Base-by-base conservation (phyloP, 2,329 filamentous ascomycete genomes). In the Trichoderma arundinaceum region DNA sequence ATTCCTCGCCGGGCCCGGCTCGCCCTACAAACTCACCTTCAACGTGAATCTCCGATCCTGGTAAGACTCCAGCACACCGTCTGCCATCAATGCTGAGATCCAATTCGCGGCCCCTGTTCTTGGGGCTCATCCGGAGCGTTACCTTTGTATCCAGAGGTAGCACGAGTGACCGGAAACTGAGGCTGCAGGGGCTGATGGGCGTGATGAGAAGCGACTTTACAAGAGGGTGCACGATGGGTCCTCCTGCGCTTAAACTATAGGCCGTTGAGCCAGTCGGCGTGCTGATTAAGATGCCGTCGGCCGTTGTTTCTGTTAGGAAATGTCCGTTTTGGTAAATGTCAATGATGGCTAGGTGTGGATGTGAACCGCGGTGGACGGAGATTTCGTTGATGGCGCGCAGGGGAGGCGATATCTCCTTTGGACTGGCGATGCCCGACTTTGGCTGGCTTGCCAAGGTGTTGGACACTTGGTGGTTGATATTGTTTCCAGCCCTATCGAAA, bases 201-300 rank as follows among this genome's bases (percentile, higher is more conserved):
- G 95, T 99, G 65, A 99, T 86, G 32, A 97, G 86, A 13, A 98
- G 84, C 1, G 92, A 92, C 43, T 92, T 90, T 2, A 98, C 94
- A 1, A 97, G 84, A 0, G 95, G 95, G 76, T 99, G 95, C 46
- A 98, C 91, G 71, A 99, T 98, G 71, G 90, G 92, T 1, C 95
- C 95, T 3, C 95, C 95, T 2, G 90, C 91, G 69, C 91, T 95
- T n/a, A 99, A 84, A 66, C 91, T 95, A 80, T 99, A 99, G 0
- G 95, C 95, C 0, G 95, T 99, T 46, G 92, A 96, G 2, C 95
- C 95, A 0, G 95, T 99, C 0, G 95, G 95, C 0, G 94, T 97
- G 69, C 91, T 93, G 66, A 98, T 88, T 51, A 98, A 90, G 77
- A 99, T 96, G 58, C 95, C 95, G 76, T 99, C 95, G 1, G 94